Percentiles rank a stretch among this genome's conserved stretches.
phyloP scores from a whole-genome alignment of 2,329 filamentous ascomycete species.

The Cladosporium cucumerinum region DNA sequence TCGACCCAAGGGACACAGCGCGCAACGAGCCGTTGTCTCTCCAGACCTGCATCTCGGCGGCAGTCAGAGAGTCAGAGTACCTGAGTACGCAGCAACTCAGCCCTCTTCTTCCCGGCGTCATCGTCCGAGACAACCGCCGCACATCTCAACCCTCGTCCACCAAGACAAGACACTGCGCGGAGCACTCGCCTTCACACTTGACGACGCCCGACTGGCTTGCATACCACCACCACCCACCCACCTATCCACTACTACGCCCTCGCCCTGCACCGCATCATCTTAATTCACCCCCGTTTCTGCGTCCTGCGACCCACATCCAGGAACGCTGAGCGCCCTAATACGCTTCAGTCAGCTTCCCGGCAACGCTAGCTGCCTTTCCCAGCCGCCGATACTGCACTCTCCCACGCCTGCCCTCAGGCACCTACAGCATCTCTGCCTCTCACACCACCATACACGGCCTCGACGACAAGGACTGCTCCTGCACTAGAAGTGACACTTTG shows the following conservation, averaged over 20 bases:
- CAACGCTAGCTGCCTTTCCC: constrained; percentile 11
- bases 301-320: constrained; percentile 8
- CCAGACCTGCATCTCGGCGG: constrained; percentile 1
- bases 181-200: background rate
- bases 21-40: background rate
- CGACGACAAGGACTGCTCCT: background rate
- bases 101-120: constrained; percentile 4
- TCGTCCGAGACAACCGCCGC: constrained; percentile 6
- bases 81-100: background rate
- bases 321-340: constrained; percentile 11
- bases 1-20: background rate
- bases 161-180: background rate
- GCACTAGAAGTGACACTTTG: background rate
- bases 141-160: background rate
- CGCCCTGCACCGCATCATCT: background rate
- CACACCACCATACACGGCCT: background rate
- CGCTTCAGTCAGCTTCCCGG: constrained; percentile 6
- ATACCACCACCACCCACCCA: background rate
- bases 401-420: constrained; percentile 12
- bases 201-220: background rate
- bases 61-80: background rate
- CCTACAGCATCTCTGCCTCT: constrained; percentile 10
- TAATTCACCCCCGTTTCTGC: background rate
- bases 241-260: no score
- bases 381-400: constrained; percentile 12